These are phyloP conservation scores for Furcasterigmium sp. DNA, from an alignment of 2,329 filamentous ascomycete species.

Conservation along the genomic window DNA sequence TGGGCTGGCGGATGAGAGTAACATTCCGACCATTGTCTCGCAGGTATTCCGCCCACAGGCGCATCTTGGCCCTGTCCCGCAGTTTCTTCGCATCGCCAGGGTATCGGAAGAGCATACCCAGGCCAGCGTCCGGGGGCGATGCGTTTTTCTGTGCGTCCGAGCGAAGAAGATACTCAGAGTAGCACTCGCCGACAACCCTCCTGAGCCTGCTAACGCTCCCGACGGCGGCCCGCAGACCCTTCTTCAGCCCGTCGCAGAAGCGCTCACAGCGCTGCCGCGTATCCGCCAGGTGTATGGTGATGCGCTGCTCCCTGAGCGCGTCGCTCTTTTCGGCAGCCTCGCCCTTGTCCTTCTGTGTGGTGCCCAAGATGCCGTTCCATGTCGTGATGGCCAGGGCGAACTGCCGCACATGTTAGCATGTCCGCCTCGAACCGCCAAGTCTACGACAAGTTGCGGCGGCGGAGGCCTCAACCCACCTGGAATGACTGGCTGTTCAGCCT, in stretches of 20 bases:
- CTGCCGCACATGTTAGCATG: constrained; percentile 26
- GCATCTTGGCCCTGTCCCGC: constrained; percentile 93
- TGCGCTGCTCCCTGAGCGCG: constrained; percentile 64
- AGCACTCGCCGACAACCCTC: constrained; percentile 75
- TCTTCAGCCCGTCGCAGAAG: constrained; percentile 94
- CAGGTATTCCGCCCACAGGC: constrained; percentile 94
- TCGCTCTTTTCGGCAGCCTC: constrained; percentile 35
- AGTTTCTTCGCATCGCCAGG: constrained; percentile 93
- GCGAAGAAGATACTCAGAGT: constrained; percentile 78
- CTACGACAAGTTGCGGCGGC: too few relatives aligned
- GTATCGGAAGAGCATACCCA: constrained; percentile 90
- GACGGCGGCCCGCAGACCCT: constrained; percentile 78
- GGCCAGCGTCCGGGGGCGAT: constrained; percentile 80
- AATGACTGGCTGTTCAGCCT: constrained; percentile 88
- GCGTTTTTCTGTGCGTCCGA: constrained; percentile 57
- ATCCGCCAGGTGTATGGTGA: constrained; percentile 87
- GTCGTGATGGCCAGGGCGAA: constrained; percentile 94
- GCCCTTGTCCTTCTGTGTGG: constrained; percentile 46
- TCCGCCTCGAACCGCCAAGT: too few relatives aligned
- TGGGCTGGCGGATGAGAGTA: constrained; percentile 89
- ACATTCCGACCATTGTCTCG: constrained; percentile 91
- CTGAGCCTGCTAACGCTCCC: constrained; percentile 83
- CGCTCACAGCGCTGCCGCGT: constrained; percentile 85
- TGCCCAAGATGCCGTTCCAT: constrained; percentile 72
- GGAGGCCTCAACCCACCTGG: constrained; percentile 40